These are phyloP conservation scores for Dendrocalamus latiflorus DNA, from an alignment of 202 grass and related monocot genomes.

Conservation along the genomic window DNA sequence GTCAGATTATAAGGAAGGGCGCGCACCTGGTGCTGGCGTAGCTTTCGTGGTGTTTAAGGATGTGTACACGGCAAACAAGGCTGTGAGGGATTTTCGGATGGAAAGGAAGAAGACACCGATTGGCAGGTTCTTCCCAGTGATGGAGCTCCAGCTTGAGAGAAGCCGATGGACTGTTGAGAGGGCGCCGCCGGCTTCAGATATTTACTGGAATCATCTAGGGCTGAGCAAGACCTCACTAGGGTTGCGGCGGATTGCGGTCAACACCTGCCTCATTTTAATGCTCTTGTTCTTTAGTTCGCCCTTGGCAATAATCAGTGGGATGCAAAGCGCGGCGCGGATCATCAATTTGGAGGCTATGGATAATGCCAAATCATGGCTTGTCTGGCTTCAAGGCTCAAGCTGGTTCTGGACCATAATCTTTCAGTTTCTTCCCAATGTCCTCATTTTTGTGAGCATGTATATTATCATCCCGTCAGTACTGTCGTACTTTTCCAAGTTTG, in stretches of 20 bases:
- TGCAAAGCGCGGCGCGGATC: too few relatives aligned
- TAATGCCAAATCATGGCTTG: too few relatives aligned
- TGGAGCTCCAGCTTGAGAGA: constrained; percentile 89
- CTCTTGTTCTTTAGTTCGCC: too few relatives aligned
- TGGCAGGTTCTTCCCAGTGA: constrained; percentile 79
- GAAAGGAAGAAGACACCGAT: constrained; percentile 76
- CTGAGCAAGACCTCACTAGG: constrained; percentile 70
- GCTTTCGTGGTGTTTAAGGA: constrained; percentile 99
- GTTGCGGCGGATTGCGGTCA: constrained; percentile 78
- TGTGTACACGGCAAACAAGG: constrained; percentile 90
- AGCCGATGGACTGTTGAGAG: constrained; percentile 89
- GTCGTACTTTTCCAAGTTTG: constrained; percentile 94
- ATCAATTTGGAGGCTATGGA: too few relatives aligned
- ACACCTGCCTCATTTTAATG: constrained; percentile 88
- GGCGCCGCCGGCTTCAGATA: constrained; percentile 83
- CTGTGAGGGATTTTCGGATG: constrained; percentile 78
- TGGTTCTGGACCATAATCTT: too few relatives aligned
- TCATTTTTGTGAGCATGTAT: constrained; percentile 99
- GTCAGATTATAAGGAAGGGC: too few relatives aligned
- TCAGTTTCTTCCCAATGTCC: too few relatives aligned
- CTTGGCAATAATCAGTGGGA: too few relatives aligned
- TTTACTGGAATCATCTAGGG: constrained; percentile 97
- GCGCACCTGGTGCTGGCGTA: too few relatives aligned
- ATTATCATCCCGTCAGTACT: constrained; percentile 93
- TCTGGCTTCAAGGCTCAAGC: too few relatives aligned